Evolutionary conservation across 768 basidiomycete species (phyloP), one percentile per base, ranked within the genome.

Genomic region (Trametes meyenii): DNA sequence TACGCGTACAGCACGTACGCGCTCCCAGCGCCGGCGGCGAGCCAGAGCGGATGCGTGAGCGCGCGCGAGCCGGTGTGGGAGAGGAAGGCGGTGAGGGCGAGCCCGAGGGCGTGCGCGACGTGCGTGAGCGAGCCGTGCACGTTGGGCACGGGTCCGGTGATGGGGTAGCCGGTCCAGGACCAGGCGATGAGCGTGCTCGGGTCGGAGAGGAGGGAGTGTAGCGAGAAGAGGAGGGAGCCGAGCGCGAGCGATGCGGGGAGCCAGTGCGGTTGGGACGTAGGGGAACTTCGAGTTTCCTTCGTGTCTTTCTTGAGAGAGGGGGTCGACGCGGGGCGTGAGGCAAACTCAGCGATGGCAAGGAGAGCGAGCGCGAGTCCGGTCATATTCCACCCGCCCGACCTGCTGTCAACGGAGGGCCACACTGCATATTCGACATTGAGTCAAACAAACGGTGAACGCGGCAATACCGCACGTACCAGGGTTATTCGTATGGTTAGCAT

Each of bases 131-230:
- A 79, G n/a, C 85, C 86, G 67, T 89, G 86, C 5, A 89, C 72
- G 66, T 89, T 84, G 7, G 92, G 87, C 1, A 88, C 72, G 2
- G 93, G 93, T 0, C 93, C 93, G 51, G 76, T 81, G 36, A 87
- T 76, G 21, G 85, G 82, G 64, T 88, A 95, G n/a, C 93, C 93
- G 0, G 91, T 89, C 93, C 93, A 96, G 2, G 90, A 88, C 89
- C 91, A 94, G 19, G 90, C 85, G 60, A 94, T 80, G 46, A 94
- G 81, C 0, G 92, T 91, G 65, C 86, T 88, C 1, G 89, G 77
- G 59, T 96, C 93, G 2, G 86, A 81, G 52, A 93, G 75, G 44
- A 92, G 79, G 48, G 84, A 86, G 67, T 94, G 89, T 0, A 93
- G 69, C 13, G 83, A 82, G 75, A 90, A 94, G 11, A 94, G 71